A percentile compares a stretch with the other conserved stretches of the same genome.
Conservation (phyloP, 2,329 filamentous ascomycete genomes). For the Pestalotiopsis sp. region DNA sequence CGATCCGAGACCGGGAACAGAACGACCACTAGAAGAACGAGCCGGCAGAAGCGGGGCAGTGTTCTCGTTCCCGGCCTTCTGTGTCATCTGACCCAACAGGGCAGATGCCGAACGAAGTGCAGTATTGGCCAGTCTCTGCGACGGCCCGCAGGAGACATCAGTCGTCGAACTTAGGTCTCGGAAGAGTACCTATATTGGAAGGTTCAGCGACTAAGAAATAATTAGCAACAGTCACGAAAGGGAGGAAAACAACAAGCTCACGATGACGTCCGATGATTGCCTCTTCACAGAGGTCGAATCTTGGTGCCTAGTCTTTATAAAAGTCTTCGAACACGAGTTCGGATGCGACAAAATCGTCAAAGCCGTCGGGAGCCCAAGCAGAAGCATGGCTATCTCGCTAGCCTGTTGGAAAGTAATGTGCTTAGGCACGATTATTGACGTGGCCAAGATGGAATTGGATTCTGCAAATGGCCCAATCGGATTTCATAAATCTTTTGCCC, state of each 20-base stretch:
- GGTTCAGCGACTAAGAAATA: constrained; percentile 68
- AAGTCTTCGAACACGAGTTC: no score
- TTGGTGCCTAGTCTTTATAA: no score
- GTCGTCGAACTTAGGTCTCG: constrained; percentile 67
- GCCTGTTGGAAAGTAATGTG: no score
- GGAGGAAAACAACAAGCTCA: constrained; percentile 48
- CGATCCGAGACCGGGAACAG: no score
- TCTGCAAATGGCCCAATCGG: no score
- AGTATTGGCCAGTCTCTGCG: constrained; percentile 77
- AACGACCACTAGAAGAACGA: constrained; percentile 37
- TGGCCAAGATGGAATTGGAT: no score
- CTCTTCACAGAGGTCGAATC: constrained; percentile 43
- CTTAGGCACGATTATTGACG: no score
- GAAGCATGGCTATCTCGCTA: no score
- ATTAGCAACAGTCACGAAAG: constrained; percentile 15
- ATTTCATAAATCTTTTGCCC: no score
- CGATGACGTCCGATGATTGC: constrained; percentile 72
- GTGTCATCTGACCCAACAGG: constrained; percentile 15
- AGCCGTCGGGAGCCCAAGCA: no score
- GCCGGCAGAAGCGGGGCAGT: constrained; percentile 53
- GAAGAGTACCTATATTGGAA: constrained; percentile 66
- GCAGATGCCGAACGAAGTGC: constrained; percentile 64
- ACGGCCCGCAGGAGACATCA: constrained; percentile 66
- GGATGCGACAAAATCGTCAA: no score
- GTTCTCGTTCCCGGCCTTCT: constrained; percentile 9